These are phyloP conservation scores for Physaria fendleri DNA, from an alignment of 345 rosid genomes.

Conservation along the genomic window DNA sequence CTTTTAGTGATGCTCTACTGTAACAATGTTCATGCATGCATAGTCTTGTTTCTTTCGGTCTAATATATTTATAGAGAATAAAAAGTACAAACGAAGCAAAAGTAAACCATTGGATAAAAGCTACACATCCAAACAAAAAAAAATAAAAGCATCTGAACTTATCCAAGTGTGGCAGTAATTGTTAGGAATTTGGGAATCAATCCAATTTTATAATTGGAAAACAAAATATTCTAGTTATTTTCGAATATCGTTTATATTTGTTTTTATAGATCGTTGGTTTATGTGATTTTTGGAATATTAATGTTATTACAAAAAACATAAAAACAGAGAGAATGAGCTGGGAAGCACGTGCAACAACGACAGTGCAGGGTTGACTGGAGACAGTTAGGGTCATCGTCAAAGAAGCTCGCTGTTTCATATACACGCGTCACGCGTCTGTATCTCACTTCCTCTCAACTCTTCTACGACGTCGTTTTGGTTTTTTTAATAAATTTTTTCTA, in stretches of 20 bases:
- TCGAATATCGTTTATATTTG: background rate
- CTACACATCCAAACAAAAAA: slow-evolving; percentile 14
- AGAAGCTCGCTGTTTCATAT: slow-evolving; percentile 9
- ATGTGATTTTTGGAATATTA: slow-evolving; percentile 1
- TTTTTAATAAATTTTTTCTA: no score
- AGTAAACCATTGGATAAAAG: slow-evolving; percentile 8
- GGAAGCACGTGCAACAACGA: slow-evolving; percentile 31
- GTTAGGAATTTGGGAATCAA: slow-evolving; percentile 29
- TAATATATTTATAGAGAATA: background rate
- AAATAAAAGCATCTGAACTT: background rate
- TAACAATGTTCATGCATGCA: slow-evolving; percentile 14
- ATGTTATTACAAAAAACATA: background rate
- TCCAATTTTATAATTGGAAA: background rate
- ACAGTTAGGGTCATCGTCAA: slow-evolving; percentile 18
- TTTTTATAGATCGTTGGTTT: background rate
- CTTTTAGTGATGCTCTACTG: background rate
- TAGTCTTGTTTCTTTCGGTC: slow-evolving; percentile 17
- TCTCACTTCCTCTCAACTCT: background rate
- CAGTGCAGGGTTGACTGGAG: slow-evolving; percentile 32
- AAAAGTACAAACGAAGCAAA: background rate
- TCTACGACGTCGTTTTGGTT: background rate
- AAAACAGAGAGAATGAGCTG: slow-evolving; percentile 21
- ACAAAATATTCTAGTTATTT: background rate
- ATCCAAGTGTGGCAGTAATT: slow-evolving; percentile 23
- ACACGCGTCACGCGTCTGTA: slow-evolving; percentile 8